Conservation (phyloP, 768 basidiomycete genomes). For the Leccinum disarticulatum region DNA sequence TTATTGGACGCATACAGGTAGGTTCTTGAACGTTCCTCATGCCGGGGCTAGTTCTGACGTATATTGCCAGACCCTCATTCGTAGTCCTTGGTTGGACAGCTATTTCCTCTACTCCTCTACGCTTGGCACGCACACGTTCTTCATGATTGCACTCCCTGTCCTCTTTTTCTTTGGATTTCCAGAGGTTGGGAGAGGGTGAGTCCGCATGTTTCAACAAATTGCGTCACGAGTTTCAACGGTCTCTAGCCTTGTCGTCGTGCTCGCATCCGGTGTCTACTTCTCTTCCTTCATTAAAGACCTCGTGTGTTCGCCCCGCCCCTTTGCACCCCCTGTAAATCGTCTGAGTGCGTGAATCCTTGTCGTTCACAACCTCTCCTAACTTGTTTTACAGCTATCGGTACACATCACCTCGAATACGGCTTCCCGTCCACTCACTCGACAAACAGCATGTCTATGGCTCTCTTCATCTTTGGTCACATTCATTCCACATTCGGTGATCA, state of each 20-base stretch:
- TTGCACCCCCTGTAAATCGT: constrained; percentile 87
- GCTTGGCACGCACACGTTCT: constrained; percentile 87
- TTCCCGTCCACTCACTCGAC: constrained; percentile 96
- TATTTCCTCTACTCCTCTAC: constrained; percentile 85
- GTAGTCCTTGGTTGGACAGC: constrained; percentile 66
- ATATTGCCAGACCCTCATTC: constrained; percentile 45
- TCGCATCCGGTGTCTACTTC: constrained; percentile 81
- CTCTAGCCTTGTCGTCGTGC: constrained; percentile 61
- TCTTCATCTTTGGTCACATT: constrained; percentile 68
- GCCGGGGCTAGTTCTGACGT: background rate
- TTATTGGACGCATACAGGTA: constrained; percentile 71
- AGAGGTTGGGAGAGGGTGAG: constrained; percentile 72
- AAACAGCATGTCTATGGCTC: constrained; percentile 85
- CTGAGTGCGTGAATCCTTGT: constrained; percentile 56
- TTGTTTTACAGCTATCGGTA: constrained; percentile 58
- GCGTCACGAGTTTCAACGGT: background rate
- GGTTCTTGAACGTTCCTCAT: constrained; percentile 8
- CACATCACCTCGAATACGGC: constrained; percentile 87
- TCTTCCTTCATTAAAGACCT: constrained; percentile 88
- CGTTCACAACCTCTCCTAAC: background rate
- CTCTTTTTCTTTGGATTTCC: constrained; percentile 87
- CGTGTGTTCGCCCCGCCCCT: constrained; percentile 87
- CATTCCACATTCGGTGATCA: constrained; percentile 46
- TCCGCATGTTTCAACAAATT: constrained; percentile 2
- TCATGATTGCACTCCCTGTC: constrained; percentile 85